A percentile compares a stretch with the other conserved stretches of the same genome.
Evolutionary conservation across 1,139 yeast genomes (phyloP).

Genomic region (Geotrichum aggregatum): DNA sequence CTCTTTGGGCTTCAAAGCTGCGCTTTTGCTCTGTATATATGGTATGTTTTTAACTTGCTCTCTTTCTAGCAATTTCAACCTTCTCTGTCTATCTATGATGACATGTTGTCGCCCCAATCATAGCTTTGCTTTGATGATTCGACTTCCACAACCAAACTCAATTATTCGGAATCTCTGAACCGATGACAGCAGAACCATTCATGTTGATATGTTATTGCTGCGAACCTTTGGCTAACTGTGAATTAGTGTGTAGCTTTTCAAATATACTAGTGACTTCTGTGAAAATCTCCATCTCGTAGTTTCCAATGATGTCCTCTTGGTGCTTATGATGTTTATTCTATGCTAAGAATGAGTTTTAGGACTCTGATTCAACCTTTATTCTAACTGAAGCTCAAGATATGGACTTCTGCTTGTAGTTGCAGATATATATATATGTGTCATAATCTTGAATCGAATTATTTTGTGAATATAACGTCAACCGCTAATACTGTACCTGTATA

Average conservation of each 20-base stretch:
- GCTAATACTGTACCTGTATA: no score
- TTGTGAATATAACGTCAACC: no score
- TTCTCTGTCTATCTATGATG: constrained; percentile 4
- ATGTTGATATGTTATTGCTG: no score
- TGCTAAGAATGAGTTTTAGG: constrained; percentile 7
- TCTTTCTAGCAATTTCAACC: not conserved
- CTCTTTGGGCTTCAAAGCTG: not conserved
- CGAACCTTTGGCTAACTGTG: not conserved
- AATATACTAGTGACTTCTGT: not conserved
- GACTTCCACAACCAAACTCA: constrained; percentile 8
- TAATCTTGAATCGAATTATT: no score
- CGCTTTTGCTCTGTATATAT: not conserved
- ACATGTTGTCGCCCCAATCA: constrained; percentile 11
- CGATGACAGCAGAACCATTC: not conserved
- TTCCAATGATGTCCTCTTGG: not conserved
- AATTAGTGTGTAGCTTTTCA: not conserved
- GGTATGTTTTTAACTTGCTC: not conserved
- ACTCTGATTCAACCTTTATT: constrained; percentile 1
- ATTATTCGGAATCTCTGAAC: constrained; percentile 7
- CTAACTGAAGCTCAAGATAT: constrained; percentile 3
- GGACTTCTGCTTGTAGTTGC: not conserved
- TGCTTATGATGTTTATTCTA: constrained; percentile 11
- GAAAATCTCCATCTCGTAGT: not conserved
- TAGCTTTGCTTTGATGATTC: constrained; percentile 8
- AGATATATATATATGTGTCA: not conserved